Conservation (phyloP, 768 basidiomycete genomes). For the Dendrothele bispora region DNA sequence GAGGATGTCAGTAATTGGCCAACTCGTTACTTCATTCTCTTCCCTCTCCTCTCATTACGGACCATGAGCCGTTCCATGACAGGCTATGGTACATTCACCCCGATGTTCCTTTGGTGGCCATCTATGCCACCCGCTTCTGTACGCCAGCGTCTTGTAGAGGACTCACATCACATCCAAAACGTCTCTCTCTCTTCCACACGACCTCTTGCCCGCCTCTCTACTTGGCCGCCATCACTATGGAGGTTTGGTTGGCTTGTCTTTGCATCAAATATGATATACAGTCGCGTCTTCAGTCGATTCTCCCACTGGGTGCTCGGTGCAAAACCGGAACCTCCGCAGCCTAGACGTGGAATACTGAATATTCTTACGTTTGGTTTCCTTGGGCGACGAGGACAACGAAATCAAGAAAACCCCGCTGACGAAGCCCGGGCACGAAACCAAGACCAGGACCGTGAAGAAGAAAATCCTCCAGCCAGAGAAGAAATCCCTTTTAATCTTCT, state of each 20-base stretch:
- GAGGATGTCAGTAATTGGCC: slow-evolving; percentile 7
- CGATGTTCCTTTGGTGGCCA: slow-evolving; percentile 6
- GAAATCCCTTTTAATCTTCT: slow-evolving; percentile 1
- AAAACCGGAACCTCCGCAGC: background rate
- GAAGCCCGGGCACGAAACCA: slow-evolving; percentile 1
- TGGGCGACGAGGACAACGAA: slow-evolving; percentile 1
- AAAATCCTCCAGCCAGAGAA: background rate
- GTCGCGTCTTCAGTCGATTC: background rate
- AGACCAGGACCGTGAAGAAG: background rate
- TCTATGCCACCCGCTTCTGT: background rate
- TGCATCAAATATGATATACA: slow-evolving; percentile 2
- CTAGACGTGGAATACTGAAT: too few relatives aligned
- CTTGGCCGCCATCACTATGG: background rate
- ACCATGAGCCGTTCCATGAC: background rate
- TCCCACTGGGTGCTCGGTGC: slow-evolving; percentile 7
- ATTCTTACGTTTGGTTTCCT: background rate
- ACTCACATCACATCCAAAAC: background rate
- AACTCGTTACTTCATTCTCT: background rate
- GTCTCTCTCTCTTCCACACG: background rate
- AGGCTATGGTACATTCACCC: slow-evolving; percentile 1
- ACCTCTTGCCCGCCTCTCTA: background rate
- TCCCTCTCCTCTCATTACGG: slow-evolving; percentile 1
- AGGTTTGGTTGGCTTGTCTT: background rate
- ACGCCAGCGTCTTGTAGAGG: background rate
- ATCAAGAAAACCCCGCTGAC: slow-evolving; percentile 2